Percentiles rank a stretch among this genome's conserved stretches.
phyloP scores from a whole-genome alignment of 257 asterid genomes.

The Ballota nigra region DNA sequence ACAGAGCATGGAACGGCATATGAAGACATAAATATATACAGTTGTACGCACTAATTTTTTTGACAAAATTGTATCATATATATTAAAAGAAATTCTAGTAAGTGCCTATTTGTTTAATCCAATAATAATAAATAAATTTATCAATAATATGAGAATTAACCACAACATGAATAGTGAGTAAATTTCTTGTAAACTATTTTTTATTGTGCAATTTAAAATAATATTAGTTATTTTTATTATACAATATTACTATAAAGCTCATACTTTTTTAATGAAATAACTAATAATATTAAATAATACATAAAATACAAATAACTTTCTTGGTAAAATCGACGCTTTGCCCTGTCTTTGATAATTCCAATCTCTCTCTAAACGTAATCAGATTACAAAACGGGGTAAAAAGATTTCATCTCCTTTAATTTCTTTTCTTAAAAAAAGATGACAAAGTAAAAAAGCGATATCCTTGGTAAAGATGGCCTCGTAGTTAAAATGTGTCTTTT shows the following conservation, averaged over 20 bases:
- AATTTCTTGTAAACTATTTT: no score
- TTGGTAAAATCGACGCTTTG: no score
- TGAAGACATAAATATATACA: neutral
- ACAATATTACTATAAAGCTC: no score
- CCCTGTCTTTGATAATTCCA: no score
- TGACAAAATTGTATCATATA: neutral
- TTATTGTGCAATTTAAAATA: no score
- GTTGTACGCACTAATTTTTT: neutral
- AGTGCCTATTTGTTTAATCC: neutral
- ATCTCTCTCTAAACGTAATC: neutral
- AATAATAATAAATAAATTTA: no score
- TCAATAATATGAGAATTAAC: neutral
- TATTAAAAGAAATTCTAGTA: neutral
- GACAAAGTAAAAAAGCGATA: neutral
- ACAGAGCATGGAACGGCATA: neutral
- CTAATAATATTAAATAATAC: no score
- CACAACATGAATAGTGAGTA: no score
- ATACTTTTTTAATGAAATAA: no score
- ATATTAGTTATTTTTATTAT: no score
- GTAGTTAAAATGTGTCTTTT: no score
- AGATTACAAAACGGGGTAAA: neutral
- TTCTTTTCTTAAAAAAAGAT: neutral
- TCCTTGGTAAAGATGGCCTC: neutral
- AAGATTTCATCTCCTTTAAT: neutral
- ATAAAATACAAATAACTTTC: no score